Percentiles rank a stretch among this genome's conserved stretches.
Conservation (phyloP, 2,329 filamentous ascomycete genomes). For the Alternaria sp. region DNA sequence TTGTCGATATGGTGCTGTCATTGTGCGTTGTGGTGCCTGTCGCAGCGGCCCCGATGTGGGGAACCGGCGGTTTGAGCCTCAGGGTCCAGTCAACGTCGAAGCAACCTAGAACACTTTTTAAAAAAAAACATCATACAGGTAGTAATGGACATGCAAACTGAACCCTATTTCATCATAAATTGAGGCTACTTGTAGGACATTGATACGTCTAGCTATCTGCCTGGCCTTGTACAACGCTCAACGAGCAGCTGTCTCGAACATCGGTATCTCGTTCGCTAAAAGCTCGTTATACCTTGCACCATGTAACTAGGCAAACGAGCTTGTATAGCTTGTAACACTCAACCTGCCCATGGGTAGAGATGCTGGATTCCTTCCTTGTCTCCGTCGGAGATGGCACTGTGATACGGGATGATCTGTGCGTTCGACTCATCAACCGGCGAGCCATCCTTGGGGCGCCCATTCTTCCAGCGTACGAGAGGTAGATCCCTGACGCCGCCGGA, state of each 20-base stretch:
- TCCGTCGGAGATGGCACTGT: background rate
- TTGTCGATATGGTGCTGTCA: slow-evolving; percentile 8
- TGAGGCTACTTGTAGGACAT: background rate
- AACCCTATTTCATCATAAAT: background rate
- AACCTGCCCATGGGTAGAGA: background rate
- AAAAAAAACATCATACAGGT: background rate
- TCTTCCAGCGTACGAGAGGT: background rate
- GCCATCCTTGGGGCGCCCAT: background rate
- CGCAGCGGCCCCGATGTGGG: slow-evolving; percentile 20
- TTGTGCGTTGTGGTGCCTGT: slow-evolving; percentile 14
- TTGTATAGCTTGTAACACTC: background rate
- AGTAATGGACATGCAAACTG: no score
- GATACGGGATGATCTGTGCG: background rate
- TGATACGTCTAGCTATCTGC: background rate
- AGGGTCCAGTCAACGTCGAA: slow-evolving; percentile 4
- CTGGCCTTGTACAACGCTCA: background rate
- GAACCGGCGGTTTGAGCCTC: slow-evolving; percentile 14
- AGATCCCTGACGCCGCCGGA: background rate
- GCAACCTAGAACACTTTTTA: background rate
- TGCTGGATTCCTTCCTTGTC: background rate
- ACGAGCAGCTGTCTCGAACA: background rate
- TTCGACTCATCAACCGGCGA: background rate
- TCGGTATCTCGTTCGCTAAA: no score
- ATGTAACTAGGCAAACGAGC: background rate
- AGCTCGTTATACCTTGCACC: background rate